These are phyloP conservation scores for Pseudogymnoascus sp. DNA, from an alignment of 2,329 filamentous ascomycete genomes.

Conservation along the genomic window DNA sequence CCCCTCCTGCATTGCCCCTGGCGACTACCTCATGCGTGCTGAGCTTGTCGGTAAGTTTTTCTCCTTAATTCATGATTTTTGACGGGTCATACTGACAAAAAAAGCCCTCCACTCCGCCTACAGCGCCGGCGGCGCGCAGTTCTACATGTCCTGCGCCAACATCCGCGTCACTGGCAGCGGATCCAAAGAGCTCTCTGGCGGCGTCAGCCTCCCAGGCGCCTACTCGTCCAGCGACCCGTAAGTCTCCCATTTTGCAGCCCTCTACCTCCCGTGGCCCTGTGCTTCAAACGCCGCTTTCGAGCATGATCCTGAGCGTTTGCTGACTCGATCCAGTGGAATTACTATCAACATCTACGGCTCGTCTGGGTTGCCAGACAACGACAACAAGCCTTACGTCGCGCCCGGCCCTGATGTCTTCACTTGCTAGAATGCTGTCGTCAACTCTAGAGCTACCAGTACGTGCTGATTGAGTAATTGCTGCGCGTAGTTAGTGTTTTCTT, in stretches of 20 bases:
- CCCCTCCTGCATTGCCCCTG: conserved; percentile 42
- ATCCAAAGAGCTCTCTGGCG: conserved; percentile 32
- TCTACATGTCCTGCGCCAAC: conserved; percentile 32
- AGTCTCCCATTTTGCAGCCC: conserved; percentile 24
- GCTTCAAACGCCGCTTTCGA: not conserved
- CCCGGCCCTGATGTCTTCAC: conserved; percentile 31
- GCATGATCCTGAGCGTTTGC: not conserved
- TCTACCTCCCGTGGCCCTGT: not conserved
- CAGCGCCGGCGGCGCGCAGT: conserved; percentile 29
- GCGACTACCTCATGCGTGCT: conserved; percentile 46
- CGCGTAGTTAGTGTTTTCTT: not conserved
- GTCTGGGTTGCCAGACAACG: conserved; percentile 28
- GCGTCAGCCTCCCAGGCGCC: conserved; percentile 39
- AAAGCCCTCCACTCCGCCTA: conserved; percentile 26
- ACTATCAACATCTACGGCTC: conserved; percentile 31
- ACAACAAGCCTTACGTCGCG: conserved; percentile 35
- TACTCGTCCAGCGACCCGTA: conserved; percentile 40
- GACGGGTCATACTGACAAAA: conserved; percentile 21
- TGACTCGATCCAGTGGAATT: conserved; percentile 26
- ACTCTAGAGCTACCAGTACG: not conserved
- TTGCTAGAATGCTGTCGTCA: conserved; percentile 13
- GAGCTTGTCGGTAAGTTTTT: conserved; percentile 38
- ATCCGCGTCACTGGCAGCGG: conserved; percentile 39
- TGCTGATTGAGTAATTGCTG: not conserved
- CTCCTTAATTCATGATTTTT: conserved; percentile 39